These are phyloP conservation scores for Daldinia concentrica DNA, from an alignment of 495 filamentous ascomycete species.

Conservation along the genomic window DNA sequence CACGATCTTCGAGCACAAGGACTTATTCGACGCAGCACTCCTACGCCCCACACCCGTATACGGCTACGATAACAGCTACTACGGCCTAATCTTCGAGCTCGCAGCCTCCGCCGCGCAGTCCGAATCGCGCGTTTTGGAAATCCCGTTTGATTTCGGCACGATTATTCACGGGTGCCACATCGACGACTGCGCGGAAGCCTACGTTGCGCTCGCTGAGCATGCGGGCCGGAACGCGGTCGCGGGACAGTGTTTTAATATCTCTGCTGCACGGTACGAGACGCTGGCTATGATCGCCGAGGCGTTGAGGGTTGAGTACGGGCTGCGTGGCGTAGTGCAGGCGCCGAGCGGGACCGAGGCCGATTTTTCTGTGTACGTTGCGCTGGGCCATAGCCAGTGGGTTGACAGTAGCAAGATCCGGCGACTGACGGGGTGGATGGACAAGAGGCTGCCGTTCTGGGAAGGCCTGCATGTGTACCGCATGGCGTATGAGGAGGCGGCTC, in stretches of 20 bases:
- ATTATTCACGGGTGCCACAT: conserved; percentile 55
- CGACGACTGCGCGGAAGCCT: conserved; percentile 58
- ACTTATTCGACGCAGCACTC: conserved; percentile 52
- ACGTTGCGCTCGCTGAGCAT: conserved; percentile 50
- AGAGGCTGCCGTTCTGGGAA: conserved; percentile 49
- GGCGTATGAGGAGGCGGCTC: conserved; percentile 52
- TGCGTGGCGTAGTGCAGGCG: conserved; percentile 37
- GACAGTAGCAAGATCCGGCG: conserved; percentile 52
- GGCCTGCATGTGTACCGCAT: conserved; percentile 49
- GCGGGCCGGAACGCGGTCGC: conserved; percentile 36
- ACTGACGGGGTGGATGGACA: conserved; percentile 53
- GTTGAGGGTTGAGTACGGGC: conserved; percentile 49
- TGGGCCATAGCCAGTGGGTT: conserved; percentile 54
- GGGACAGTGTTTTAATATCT: conserved; percentile 55
- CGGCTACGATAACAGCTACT: conserved; percentile 53
- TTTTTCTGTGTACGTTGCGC: conserved; percentile 21
- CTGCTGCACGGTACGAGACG: conserved; percentile 51
- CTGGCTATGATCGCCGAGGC: conserved; percentile 46
- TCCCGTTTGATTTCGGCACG: conserved; percentile 45
- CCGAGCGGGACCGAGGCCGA: conserved; percentile 4
- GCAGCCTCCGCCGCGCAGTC: conserved; percentile 30
- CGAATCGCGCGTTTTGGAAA: conserved; percentile 30
- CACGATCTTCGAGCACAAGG: conserved; percentile 40
- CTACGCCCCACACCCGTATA: conserved; percentile 52
- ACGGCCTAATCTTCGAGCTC: conserved; percentile 46